Percentiles rank a stretch among this genome's conserved stretches.
These are phyloP conservation scores for Alloteropsis semialata DNA, from an alignment of 176 grass and related monocot genomes.

Conservation along the genomic window DNA sequence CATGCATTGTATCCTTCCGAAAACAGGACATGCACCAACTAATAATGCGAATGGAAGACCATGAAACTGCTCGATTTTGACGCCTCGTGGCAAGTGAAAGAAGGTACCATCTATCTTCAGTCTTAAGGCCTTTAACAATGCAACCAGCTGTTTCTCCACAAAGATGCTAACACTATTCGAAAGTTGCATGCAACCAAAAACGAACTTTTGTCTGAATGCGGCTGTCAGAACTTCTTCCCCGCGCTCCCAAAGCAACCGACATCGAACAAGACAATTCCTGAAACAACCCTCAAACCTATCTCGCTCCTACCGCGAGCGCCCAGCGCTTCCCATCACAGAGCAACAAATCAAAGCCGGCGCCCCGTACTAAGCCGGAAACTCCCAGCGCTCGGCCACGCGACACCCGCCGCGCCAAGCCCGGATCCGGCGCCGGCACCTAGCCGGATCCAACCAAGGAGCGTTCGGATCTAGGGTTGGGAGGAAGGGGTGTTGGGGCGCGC, in stretches of 20 bases:
- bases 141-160: neutral
- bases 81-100: neutral
- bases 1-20: neutral
- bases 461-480: constrained; percentile 25
- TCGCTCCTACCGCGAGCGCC: neutral
- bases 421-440: constrained; percentile 18
- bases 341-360: constrained; percentile 15
- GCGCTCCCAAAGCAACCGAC: neutral
- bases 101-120: neutral
- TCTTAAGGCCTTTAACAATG: neutral
- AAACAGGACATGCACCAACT: neutral
- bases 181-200: neutral
- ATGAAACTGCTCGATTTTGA: neutral
- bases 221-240: neutral
- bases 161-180: neutral
- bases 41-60: neutral
- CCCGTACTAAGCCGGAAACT: neutral
- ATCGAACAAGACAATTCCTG: neutral
- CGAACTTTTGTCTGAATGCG: neutral
- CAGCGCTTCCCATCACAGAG: neutral
- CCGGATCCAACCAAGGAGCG: constrained; percentile 22
- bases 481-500: neutral
- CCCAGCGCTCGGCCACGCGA: neutral
- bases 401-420: neutral
- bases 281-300: neutral